Evolutionary conservation across 768 basidiomycete species (phyloP).

Genomic region (Lactarius sp.): DNA sequence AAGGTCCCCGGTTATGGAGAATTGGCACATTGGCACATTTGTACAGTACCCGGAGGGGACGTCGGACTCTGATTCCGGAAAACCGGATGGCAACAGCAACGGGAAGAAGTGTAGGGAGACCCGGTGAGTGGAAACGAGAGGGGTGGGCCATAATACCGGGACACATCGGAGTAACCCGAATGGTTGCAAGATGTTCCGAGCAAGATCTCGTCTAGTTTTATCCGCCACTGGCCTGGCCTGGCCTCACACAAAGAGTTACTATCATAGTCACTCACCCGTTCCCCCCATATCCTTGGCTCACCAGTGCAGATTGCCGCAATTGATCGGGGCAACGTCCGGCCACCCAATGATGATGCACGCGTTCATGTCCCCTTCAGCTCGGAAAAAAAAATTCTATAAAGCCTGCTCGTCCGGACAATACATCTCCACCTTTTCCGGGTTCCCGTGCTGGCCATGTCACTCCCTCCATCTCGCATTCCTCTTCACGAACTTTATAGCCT

Average conservation of each 20-base stretch:
- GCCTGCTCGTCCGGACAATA: not conserved
- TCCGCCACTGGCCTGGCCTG: not conserved
- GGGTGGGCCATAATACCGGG: too few species aligned
- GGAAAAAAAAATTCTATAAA: conserved; percentile 18
- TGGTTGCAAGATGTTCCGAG: not conserved
- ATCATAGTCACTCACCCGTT: too few species aligned
- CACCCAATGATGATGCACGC: conserved; percentile 4
- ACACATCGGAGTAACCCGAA: not conserved
- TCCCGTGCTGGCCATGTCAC: conserved; percentile 21
- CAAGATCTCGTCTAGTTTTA: conserved; percentile 4
- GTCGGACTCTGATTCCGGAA: too few species aligned
- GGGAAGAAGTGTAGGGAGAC: not conserved
- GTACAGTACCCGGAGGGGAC: not conserved
- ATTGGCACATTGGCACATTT: too few species aligned
- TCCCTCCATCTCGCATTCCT: conserved; percentile 38
- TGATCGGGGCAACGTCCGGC: conserved; percentile 20
- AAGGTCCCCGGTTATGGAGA: too few species aligned
- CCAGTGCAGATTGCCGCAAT: conserved; percentile 23
- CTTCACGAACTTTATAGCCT: conserved; percentile 46
- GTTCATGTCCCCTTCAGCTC: not conserved
- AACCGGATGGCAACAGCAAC: not conserved
- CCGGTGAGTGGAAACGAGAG: too few species aligned
- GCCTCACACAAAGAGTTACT: not conserved
- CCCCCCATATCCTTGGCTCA: conserved; percentile 10
- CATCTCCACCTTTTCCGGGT: not conserved